These are phyloP conservation scores for Ophiostoma angusticollis DNA, from an alignment of 2,329 filamentous ascomycete species.

Conservation along the genomic window DNA sequence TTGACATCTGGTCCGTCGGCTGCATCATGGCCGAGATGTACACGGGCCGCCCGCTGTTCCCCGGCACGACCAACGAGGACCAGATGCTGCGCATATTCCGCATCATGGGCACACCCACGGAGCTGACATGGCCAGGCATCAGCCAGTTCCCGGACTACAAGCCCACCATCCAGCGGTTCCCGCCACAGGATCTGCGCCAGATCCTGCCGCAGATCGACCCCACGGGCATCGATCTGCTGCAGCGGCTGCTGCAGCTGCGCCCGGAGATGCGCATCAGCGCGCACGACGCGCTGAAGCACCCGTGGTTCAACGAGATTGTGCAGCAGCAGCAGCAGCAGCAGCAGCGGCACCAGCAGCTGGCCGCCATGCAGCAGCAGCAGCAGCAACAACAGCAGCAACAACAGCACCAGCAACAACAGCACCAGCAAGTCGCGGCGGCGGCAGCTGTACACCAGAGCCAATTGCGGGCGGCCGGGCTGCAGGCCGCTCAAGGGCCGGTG, in stretches of 20 bases:
- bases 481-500: too few relatives aligned
- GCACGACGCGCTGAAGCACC: constrained; percentile 72
- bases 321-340: constrained; percentile 46
- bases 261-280: constrained; percentile 88
- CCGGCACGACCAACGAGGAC: constrained; percentile 95
- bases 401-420: constrained; percentile 38
- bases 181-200: constrained; percentile 75
- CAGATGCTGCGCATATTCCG: constrained; percentile 95
- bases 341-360: constrained; percentile 42
- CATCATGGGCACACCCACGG: constrained; percentile 94
- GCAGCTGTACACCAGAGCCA: constrained; percentile 15
- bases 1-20: constrained; percentile 97
- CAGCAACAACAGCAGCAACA: constrained; percentile 76
- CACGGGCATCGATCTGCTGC: constrained; percentile 73
- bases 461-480: too few relatives aligned
- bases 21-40: constrained; percentile 99
- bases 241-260: constrained; percentile 81
- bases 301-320: constrained; percentile 75
- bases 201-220: constrained; percentile 87
- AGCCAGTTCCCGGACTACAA: constrained; percentile 97
- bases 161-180: constrained; percentile 84
- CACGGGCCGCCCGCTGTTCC: constrained; percentile 87
- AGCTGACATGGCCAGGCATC: constrained; percentile 91
- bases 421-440: constrained; percentile 11
- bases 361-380: constrained; percentile 41